Evolutionary conservation across 805 yeast species (phyloP).

Genomic region (Suhomyces emberorum): DNA sequence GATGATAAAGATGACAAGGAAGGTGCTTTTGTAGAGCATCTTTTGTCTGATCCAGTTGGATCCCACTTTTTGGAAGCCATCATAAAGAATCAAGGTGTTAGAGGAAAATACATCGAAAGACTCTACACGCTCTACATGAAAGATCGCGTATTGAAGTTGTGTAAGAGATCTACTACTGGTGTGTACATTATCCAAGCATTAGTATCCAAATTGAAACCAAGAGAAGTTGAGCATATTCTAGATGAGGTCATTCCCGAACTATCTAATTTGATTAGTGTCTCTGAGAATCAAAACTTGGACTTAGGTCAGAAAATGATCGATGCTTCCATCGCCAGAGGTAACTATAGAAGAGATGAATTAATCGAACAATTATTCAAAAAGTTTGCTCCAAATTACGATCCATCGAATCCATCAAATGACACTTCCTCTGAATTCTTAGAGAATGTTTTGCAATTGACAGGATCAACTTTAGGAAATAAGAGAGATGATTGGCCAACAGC

Average conservation of each 20-base stretch:
- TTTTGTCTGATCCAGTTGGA: slow-evolving; percentile 86
- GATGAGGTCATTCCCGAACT: slow-evolving; percentile 67
- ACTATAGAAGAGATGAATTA: slow-evolving; percentile 59
- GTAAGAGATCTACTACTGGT: slow-evolving; percentile 81
- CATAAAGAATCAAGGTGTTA: slow-evolving; percentile 55
- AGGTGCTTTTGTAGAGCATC: slow-evolving; percentile 77
- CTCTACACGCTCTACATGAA: slow-evolving; percentile 69
- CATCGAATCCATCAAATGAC: slow-evolving; percentile 8
- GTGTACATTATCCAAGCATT: slow-evolving; percentile 74
- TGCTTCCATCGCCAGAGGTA: slow-evolving; percentile 55
- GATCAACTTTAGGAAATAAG: slow-evolving; percentile 77
- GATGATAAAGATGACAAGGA: slow-evolving; percentile 57
- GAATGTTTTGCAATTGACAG: slow-evolving; percentile 58
- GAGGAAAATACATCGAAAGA: slow-evolving; percentile 67
- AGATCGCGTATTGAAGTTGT: slow-evolving; percentile 67
- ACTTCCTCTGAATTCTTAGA: slow-evolving; percentile 55
- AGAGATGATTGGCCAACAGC: slow-evolving; percentile 91
- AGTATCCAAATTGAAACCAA: slow-evolving; percentile 59
- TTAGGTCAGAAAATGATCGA: slow-evolving; percentile 65
- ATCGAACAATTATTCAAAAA: slow-evolving; percentile 43
- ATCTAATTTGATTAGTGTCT: slow-evolving; percentile 46
- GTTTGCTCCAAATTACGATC: slow-evolving; percentile 40
- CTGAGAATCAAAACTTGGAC: slow-evolving; percentile 63
- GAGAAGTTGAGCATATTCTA: slow-evolving; percentile 58
- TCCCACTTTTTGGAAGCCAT: slow-evolving; percentile 83